A percentile compares a stretch with the other conserved stretches of the same genome.
Conservation (phyloP, 192 early-diverging fungal genomes). For the Backusella tarrabulga region DNA sequence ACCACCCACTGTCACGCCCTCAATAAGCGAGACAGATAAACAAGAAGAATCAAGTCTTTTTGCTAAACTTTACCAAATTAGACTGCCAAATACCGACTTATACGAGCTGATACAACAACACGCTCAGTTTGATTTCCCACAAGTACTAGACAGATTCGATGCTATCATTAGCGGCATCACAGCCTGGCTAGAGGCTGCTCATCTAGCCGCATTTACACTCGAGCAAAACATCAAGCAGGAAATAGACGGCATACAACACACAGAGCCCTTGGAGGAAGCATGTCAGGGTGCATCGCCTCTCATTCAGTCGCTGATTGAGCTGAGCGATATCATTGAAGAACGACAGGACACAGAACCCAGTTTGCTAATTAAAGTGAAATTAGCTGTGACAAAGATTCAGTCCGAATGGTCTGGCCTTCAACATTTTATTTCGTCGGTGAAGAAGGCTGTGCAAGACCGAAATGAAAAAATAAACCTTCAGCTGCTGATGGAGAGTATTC, state of each 20-base stretch:
- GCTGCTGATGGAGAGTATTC: constrained; percentile 37
- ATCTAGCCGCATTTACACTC: constrained; percentile 53
- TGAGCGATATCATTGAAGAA: constrained; percentile 30
- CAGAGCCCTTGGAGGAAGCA: constrained; percentile 36
- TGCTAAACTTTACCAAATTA: neutral
- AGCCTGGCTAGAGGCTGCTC: constrained; percentile 50
- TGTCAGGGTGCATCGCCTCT: constrained; percentile 42
- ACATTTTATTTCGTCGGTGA: constrained; percentile 53
- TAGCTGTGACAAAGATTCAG: constrained; percentile 37
- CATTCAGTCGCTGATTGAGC: constrained; percentile 44
- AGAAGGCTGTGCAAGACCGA: constrained; percentile 44
- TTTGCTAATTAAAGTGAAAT: constrained; percentile 16
- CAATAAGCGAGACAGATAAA: neutral
- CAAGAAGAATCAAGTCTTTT: neutral
- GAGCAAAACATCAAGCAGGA: constrained; percentile 48
- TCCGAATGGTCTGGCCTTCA: constrained; percentile 56
- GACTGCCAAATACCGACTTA: neutral
- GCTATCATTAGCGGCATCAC: neutral
- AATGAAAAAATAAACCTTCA: constrained; percentile 34
- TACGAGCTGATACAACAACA: neutral
- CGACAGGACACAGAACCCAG: constrained; percentile 1
- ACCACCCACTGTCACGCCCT: neutral
- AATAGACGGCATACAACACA: constrained; percentile 32
- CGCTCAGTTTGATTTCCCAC: neutral
- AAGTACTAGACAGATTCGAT: neutral